Base-by-base conservation (phyloP, 371 early-diverging fungal species). In the Apophysomyces ossiformis region DNA sequence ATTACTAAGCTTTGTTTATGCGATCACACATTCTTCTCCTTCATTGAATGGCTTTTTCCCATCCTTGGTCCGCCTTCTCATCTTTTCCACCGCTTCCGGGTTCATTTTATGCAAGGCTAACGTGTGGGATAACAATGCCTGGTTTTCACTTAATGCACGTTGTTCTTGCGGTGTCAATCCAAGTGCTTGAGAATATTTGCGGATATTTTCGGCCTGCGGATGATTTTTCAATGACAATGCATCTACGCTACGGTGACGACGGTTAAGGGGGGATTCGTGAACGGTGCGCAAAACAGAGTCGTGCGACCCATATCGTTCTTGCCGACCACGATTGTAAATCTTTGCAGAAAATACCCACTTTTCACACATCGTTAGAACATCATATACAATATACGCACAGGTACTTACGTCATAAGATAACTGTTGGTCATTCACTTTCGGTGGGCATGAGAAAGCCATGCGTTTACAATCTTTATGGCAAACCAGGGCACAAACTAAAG, bases 141-240 rank as follows among this genome's bases (percentile, higher is more conserved):
- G 76, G 47, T 81, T 76, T n/a, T 69, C 76, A 60, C 63, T 67
- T 4, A 81, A 41, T 2, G 78, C 78, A 7, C 71, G 65, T 57
- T 74, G 67, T 64, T 81, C 78, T 41, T 81, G 81, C 12, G 74
- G 67, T 59, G 78, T 78, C n/a, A 78, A 56, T 26, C 81, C 81
- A 11, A 81, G 63, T 4, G 78, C 71, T 26, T 65, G 54, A 3
- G 75, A 64, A 50, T 78, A 78, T 38, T 76, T 72, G 4, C 69
- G 74, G 61, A 81, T 78, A 38, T 60, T 76, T 45, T 76, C 78
- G 12, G 71, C 74, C 61, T 79, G 69, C 12, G 57, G 71, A 67
- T 68, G 68, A 32, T 61, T 61, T 47, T 66, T 56, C 65, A 57
- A 35, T 56, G 26, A 56, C 41, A 38, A 41, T 56, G 47, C 41